phyloP scores from a whole-genome alignment of 1,139 yeast species.

The Candida sanyaensis region DNA sequence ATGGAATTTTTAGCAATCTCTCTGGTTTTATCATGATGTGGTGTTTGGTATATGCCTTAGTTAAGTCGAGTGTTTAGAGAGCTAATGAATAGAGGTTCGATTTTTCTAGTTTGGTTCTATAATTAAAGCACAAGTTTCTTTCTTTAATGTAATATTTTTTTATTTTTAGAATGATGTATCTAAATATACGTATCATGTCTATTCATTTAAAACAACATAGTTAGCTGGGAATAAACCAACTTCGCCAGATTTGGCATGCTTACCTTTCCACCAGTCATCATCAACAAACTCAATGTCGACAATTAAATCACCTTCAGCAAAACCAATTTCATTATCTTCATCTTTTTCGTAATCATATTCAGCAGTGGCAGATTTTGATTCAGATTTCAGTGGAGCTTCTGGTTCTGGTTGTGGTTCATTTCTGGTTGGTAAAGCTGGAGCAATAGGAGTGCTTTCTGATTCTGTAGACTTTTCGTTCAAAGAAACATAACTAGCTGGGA shows the following conservation, averaged over 20 bases:
- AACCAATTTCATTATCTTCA: conserved; percentile 83
- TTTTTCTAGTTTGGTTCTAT: no score
- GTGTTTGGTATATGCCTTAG: conserved; percentile 78
- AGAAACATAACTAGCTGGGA: conserved; percentile 72
- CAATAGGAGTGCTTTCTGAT: conserved; percentile 15
- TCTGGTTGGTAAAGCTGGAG: conserved; percentile 22
- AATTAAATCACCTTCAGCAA: conserved; percentile 80
- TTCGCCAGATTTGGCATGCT: conserved; percentile 62
- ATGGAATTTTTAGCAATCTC: conserved; percentile 56
- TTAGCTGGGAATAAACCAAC: conserved; percentile 89
- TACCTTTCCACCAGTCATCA: conserved; percentile 97
- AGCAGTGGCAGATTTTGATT: conserved; percentile 68
- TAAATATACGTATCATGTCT: background rate
- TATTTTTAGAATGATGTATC: background rate
- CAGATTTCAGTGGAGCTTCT: conserved; percentile 76
- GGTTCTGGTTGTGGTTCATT: conserved; percentile 24
- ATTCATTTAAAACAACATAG: conserved; percentile 57
- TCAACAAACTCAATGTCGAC: conserved; percentile 85
- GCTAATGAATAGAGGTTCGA: background rate
- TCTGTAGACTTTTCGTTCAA: conserved; percentile 26
- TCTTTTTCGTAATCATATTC: conserved; percentile 71
- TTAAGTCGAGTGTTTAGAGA: conserved; percentile 22
- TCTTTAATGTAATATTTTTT: background rate
- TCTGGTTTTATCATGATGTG: conserved; percentile 82
- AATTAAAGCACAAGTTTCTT: background rate